These are phyloP conservation scores for Ceratobasidium papillatum DNA, from an alignment of 1,284 basidiomycete species.

Conservation along the genomic window DNA sequence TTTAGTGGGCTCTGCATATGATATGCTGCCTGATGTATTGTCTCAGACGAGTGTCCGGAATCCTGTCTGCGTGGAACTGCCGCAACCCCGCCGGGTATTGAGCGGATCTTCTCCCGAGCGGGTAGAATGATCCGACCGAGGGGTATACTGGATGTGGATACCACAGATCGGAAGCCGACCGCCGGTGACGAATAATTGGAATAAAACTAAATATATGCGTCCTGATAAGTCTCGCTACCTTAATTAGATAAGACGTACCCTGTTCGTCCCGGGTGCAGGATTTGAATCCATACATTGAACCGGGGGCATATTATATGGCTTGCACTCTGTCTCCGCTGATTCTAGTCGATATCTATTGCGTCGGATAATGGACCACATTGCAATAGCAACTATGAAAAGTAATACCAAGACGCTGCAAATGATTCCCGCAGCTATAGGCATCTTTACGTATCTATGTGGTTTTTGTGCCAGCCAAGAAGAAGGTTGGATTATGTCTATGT, in stretches of 20 bases:
- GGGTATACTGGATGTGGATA: too few species aligned
- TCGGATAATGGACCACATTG: not conserved
- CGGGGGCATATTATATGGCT: not conserved
- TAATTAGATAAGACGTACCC: not conserved
- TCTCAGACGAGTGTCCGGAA: too few species aligned
- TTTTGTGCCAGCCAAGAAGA: not conserved
- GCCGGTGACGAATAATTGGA: too few species aligned
- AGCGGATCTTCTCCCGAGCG: too few species aligned
- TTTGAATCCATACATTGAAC: not conserved
- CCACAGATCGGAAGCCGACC: too few species aligned
- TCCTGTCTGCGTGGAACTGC: too few species aligned
- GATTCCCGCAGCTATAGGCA: not conserved
- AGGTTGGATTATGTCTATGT: conserved; percentile 14
- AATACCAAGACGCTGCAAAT: not conserved
- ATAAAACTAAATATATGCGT: not conserved
- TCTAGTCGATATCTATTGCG: not conserved
- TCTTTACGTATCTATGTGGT: too few species aligned
- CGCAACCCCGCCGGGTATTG: too few species aligned
- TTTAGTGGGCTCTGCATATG: too few species aligned
- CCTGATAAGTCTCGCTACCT: not conserved
- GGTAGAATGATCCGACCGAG: too few species aligned
- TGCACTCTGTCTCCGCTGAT: not conserved
- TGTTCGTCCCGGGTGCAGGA: too few species aligned
- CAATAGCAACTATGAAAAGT: not conserved
- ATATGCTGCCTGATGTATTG: too few species aligned